phyloP scores from a whole-genome alignment of 306 rosid genomes.

The Castanopsis chinensis region DNA sequence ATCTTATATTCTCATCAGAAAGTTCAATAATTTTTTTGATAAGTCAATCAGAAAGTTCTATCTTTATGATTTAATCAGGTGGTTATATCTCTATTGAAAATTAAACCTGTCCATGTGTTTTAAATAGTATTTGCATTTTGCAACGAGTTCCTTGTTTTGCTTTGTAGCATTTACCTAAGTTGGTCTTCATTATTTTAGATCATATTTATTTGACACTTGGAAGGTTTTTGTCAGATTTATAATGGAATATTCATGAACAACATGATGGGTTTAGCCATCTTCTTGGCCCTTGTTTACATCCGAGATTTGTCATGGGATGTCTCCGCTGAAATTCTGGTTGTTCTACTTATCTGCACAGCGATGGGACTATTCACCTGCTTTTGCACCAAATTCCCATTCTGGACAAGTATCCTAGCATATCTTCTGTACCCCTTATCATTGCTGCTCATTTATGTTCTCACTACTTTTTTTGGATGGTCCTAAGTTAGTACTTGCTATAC shows the following conservation, averaged over 20 bases:
- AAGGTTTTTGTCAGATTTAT: conserved; percentile 32
- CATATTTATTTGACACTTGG: background rate
- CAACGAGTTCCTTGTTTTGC: background rate
- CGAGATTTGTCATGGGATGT: conserved; percentile 37
- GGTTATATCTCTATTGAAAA: too few relatives aligned
- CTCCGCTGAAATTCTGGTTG: conserved; percentile 27
- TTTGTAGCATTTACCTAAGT: background rate
- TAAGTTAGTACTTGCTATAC: background rate
- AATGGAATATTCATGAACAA: conserved; percentile 42
- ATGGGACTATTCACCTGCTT: conserved; percentile 25
- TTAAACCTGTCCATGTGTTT: too few relatives aligned
- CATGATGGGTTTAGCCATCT: conserved; percentile 22
- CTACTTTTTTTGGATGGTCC: conserved; percentile 30
- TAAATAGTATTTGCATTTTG: too few relatives aligned
- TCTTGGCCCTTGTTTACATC: conserved; percentile 38
- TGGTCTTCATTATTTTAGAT: background rate
- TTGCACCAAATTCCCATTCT: conserved; percentile 27
- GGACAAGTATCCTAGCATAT: conserved; percentile 33
- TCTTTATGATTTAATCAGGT: too few relatives aligned
- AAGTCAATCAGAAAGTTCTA: too few relatives aligned
- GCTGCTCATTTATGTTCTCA: conserved; percentile 29
- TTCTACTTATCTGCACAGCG: conserved; percentile 25
- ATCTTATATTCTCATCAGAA: too few relatives aligned
- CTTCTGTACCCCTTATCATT: conserved; percentile 34
- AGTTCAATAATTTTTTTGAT: too few relatives aligned